Conservation (phyloP, 164 flowering plant genomes). For the Magnolia sinica region DNA sequence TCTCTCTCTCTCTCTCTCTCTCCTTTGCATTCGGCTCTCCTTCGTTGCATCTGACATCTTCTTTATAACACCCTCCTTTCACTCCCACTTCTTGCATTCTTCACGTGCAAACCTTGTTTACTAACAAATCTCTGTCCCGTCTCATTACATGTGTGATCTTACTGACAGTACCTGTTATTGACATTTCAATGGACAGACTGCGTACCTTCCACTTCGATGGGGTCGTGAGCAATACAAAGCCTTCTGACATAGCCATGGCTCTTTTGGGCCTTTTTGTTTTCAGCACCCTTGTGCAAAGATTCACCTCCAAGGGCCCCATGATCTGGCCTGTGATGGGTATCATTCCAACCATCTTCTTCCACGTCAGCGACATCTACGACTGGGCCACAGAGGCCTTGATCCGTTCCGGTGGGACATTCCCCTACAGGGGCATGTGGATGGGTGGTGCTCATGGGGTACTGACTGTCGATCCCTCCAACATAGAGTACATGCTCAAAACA, state of each 20-base stretch:
- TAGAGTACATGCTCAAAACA: slow-evolving; percentile 75
- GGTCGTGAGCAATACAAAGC: slow-evolving; percentile 11
- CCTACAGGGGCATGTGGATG: slow-evolving; percentile 46
- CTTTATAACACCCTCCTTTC: neutral
- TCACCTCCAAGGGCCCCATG: slow-evolving; percentile 58
- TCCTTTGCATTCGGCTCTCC: neutral
- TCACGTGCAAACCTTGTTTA: neutral
- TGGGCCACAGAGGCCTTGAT: slow-evolving; percentile 40
- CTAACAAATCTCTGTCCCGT: neutral
- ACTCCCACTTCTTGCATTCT: neutral
- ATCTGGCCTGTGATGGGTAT: slow-evolving; percentile 69
- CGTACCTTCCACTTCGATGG: neutral
- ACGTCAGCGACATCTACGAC: slow-evolving; percentile 28
- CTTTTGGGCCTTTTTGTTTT: slow-evolving; percentile 43
- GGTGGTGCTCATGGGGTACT: slow-evolving; percentile 40
- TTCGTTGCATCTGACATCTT: neutral
- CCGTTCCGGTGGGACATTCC: slow-evolving; percentile 43
- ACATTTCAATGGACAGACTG: neutral
- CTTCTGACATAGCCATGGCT: slow-evolving; percentile 38
- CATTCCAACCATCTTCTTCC: slow-evolving; percentile 40
- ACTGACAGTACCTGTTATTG: neutral
- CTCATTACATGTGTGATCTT: neutral
- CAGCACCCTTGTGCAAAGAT: slow-evolving; percentile 30
- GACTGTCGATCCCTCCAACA: slow-evolving; percentile 52
- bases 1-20: neutral